phyloP scores from a whole-genome alignment of 306 rosid genomes.

The Oxytropis ochrocephala region DNA sequence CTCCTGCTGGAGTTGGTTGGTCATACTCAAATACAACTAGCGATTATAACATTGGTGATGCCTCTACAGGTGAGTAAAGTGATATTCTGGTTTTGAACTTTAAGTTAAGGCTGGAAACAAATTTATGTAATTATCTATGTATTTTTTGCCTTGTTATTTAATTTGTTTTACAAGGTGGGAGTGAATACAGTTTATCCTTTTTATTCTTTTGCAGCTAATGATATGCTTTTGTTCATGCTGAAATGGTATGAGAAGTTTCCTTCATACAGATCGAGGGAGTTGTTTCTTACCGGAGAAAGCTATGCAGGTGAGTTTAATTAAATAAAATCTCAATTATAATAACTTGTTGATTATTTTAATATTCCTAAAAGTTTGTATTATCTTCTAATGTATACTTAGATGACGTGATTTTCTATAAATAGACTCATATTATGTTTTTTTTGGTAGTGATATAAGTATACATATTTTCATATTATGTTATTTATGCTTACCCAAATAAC shows the following conservation, averaged over 20 bases:
- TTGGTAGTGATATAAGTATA: too few relatives aligned
- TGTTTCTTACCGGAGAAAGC: slow-evolving; percentile 92
- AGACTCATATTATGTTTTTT: too few relatives aligned
- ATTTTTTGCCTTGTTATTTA: neutral
- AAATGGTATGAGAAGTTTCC: slow-evolving; percentile 84
- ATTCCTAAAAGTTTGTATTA: neutral
- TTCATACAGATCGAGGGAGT: slow-evolving; percentile 47
- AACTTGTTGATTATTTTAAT: neutral
- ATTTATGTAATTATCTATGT: too few relatives aligned
- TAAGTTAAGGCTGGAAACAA: too few relatives aligned
- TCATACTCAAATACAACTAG: slow-evolving; percentile 85
- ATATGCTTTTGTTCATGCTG: slow-evolving; percentile 60
- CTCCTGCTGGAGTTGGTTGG: slow-evolving; percentile 97
- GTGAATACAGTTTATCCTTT: neutral
- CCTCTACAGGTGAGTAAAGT: slow-evolving; percentile 65
- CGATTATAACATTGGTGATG: slow-evolving; percentile 65
- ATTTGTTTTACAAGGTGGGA: neutral
- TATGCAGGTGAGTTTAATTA: slow-evolving; percentile 57
- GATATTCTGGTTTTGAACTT: too few relatives aligned
- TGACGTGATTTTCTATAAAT: too few relatives aligned
- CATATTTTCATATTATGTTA: too few relatives aligned
- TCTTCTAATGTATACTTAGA: too few relatives aligned
- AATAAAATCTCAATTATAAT: neutral
- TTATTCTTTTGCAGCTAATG: slow-evolving; percentile 61
- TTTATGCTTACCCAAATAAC: too few relatives aligned